Percentiles rank a stretch among this genome's conserved stretches.
Conservation (phyloP, 371 early-diverging fungal genomes). For the Phascolomyces articulosus region DNA sequence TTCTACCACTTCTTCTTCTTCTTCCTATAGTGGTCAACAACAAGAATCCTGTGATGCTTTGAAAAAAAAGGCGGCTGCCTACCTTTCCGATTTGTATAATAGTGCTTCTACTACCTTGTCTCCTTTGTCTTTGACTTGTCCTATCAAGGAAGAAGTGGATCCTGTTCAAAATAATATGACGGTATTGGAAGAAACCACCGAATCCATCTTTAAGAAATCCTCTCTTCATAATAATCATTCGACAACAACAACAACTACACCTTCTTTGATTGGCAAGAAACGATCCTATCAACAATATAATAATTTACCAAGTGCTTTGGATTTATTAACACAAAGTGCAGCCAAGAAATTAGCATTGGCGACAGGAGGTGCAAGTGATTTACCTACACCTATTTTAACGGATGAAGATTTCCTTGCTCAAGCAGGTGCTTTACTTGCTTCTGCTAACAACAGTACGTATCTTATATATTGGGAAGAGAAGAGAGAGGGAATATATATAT, state of each 20-base stretch:
- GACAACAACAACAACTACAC: background rate
- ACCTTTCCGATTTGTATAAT: slow-evolving; percentile 49
- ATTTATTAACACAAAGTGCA: slow-evolving; percentile 45
- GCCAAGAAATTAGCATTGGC: slow-evolving; percentile 50
- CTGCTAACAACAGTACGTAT: slow-evolving; percentile 35
- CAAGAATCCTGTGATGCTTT: slow-evolving; percentile 23
- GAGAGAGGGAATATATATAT: too few relatives aligned
- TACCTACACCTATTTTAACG: slow-evolving; percentile 34
- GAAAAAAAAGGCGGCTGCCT: slow-evolving; percentile 49
- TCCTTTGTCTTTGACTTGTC: slow-evolving; percentile 11
- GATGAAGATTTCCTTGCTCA: slow-evolving; percentile 56
- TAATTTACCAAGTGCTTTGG: slow-evolving; percentile 34
- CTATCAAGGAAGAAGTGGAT: slow-evolving; percentile 7
- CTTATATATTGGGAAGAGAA: background rate
- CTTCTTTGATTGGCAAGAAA: slow-evolving; percentile 30
- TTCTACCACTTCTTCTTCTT: slow-evolving; percentile 3
- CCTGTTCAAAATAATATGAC: background rate
- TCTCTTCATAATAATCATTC: background rate
- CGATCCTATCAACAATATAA: slow-evolving; percentile 35
- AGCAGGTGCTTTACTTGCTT: slow-evolving; percentile 50
- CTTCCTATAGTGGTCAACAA: too few relatives aligned
- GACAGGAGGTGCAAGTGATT: slow-evolving; percentile 19
- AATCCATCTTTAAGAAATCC: background rate
- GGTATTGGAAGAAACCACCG: background rate
- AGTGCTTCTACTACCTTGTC: slow-evolving; percentile 20